Conservation (phyloP, 2,329 filamentous ascomycete species). For the Penicillium brasilianum region DNA sequence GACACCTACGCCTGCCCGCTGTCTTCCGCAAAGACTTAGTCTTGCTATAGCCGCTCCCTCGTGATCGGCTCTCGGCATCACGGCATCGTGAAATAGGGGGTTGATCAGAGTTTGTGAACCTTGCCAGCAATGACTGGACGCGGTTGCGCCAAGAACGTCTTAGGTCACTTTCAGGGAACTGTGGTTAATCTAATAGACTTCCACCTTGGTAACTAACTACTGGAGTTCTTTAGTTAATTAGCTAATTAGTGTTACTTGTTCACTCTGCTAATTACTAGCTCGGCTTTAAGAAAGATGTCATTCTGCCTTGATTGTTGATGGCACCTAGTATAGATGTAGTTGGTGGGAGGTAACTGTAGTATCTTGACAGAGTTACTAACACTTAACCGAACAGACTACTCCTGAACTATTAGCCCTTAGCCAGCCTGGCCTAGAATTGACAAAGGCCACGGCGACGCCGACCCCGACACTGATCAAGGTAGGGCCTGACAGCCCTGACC, state of each 20-base stretch:
- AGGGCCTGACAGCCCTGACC: neutral
- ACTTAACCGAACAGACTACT: neutral
- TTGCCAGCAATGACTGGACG: neutral
- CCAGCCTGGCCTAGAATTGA: neutral
- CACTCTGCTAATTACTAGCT: neutral
- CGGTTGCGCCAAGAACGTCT: neutral
- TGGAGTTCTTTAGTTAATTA: neutral
- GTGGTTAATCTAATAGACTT: slow-evolving; percentile 2
- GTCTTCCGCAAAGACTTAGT: neutral
- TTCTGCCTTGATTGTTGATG: neutral
- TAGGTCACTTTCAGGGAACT: neutral
- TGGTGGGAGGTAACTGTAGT: neutral
- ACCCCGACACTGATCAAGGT: neutral
- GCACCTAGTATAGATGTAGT: neutral
- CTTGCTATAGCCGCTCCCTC: neutral
- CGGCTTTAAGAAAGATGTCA: neutral
- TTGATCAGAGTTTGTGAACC: neutral
- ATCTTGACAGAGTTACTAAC: neutral
- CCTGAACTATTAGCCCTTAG: neutral
- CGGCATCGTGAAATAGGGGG: neutral
- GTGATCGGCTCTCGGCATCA: neutral
- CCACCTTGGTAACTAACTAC: neutral
- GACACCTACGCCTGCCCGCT: neutral
- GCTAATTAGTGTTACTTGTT: neutral
- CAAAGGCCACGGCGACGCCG: neutral